Evolutionary conservation across 225 moss, liverwort and hornwort genomes (phyloP), one percentile per base, ranked within the genome.

Genomic region (Marchantia polymorpha): DNA sequence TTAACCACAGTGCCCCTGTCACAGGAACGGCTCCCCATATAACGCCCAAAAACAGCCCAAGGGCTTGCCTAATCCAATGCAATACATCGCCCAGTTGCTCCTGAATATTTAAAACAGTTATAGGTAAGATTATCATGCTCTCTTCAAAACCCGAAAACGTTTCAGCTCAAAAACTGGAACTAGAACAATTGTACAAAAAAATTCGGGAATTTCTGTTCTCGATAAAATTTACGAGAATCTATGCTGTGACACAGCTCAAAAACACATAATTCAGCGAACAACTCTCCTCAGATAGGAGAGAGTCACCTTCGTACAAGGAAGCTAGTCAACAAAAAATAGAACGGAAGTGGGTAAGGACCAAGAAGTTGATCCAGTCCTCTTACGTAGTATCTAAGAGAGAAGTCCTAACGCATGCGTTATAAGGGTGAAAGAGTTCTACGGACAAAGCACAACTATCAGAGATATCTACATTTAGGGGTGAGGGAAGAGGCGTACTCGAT

Each of bases 71-170:
- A 63, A 93, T 78, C 97, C 97, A 99, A 70, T 99, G 93, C n/a
- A 99, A 83, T 78, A 91, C 88, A 69, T 99, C 97, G 53, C 94
- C 97, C 27, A 99, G 81, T 84, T 93, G 93, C 77, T 94, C 94
- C 84, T 93, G 93, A 19, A 79, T 26, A 75, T 39, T 39, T 5
- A 2, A 39, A 39, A 39, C 39, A 39, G 39, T 2, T 39, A 2
- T 39, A 39, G 39, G 4, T 56, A 64, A 39, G 8, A 22, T 22
- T 17, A n/a, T 73, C 23, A 27, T 20, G 61, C 73, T 48, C 12
- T 11, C 7, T 29, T 56, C 29, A 58, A 13, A 19, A 12, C 12
- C 74, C 65, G 9, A 19, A 56, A 13, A 3, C 13, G 5, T 12
- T 56, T 1, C 5, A 3, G 13, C 13, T 1, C 14, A 1, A 1